Evolutionary conservation across 2,329 filamentous ascomycete species (phyloP).

Genomic region (Aspergillus niger): DNA sequence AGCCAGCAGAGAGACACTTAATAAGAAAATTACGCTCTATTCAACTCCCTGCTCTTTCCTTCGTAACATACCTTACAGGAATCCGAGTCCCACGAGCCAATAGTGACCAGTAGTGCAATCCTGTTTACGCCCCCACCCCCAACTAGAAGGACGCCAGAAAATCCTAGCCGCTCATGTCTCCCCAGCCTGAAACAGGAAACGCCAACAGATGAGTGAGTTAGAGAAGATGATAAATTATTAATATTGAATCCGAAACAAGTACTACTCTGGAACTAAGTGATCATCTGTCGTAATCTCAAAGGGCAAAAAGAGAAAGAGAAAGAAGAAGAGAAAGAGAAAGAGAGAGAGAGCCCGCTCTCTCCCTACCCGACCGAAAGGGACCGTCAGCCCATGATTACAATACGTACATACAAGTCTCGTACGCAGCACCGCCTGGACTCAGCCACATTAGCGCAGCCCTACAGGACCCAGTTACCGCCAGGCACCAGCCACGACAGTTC

Average conservation of each 20-base stretch:
- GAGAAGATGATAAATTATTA: not conserved
- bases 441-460: conserved; percentile 18
- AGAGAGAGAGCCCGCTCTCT: not conserved
- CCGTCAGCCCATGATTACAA: conserved; percentile 14
- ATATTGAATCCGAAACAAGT: too few relatives aligned
- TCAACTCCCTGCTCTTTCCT: not conserved
- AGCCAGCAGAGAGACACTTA: not conserved
- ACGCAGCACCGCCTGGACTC: conserved; percentile 8
- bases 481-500: conserved; percentile 16
- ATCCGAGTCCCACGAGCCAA: conserved; percentile 2
- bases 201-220: not conserved
- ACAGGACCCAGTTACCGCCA: conserved; percentile 7
- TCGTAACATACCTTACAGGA: too few relatives aligned
- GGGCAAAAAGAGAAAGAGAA: too few relatives aligned
- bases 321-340: too few relatives aligned
- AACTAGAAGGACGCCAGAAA: not conserved
- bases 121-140: conserved; percentile 4
- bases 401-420: conserved; percentile 4
- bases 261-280: not conserved
- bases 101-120: not conserved
- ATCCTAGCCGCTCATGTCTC: not conserved
- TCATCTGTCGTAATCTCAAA: not conserved
- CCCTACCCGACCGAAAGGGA: not conserved
- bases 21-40: not conserved
- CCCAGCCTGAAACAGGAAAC: not conserved